Evolutionary conservation across 2,329 filamentous ascomycete species (phyloP), one percentile per base, ranked within the genome.

Genomic region (Diaporthe sp.): DNA sequence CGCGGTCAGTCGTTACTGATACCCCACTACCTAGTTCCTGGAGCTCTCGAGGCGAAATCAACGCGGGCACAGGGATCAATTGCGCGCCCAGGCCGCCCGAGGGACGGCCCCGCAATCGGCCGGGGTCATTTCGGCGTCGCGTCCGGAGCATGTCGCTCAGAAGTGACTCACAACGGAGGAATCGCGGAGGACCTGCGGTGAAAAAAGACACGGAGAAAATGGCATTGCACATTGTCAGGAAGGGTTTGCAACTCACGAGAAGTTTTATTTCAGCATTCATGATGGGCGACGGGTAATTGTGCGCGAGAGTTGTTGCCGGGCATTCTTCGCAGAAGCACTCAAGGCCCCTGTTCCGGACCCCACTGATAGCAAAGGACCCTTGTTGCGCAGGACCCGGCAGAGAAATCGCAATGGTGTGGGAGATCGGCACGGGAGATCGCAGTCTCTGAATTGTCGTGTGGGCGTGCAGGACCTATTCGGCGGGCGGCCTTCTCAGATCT

Each of bases 261-360:
- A 91, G 90, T 42, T 88, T 89, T 79, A 91, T 88, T 81, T 90
- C 88, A 75, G 89, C 88, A 79, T 88, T 90, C 89, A 91, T 91
- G 78, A 76, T 86, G 80, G 72, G 76, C 68, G 61, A 71, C 51
- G 70, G 65, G 34, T 22, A 47, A 39, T 63, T 57, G 39, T 53
- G 47, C 37, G 49, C 74, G 51, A 34, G 49, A 71, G 28, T 39
- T 60, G 67, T 55, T 44, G 53, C 71, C 73, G 57, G 37, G 74
- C 75, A 77, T 77, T 58, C 73, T 72, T 71, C 60, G 71, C 39
- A 70, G 47, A 74, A 57, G 74, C 58, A 63, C 68, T 68, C 39
- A 37, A 70, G 49, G 73, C 57, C 60, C 71, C 55, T 67, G 57
- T 17, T 68, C 63, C n/a, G 63, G 49, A 74, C 71, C 73, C 73